Base-by-base conservation (phyloP, 768 basidiomycete genomes). In the Daedalea quercina region DNA sequence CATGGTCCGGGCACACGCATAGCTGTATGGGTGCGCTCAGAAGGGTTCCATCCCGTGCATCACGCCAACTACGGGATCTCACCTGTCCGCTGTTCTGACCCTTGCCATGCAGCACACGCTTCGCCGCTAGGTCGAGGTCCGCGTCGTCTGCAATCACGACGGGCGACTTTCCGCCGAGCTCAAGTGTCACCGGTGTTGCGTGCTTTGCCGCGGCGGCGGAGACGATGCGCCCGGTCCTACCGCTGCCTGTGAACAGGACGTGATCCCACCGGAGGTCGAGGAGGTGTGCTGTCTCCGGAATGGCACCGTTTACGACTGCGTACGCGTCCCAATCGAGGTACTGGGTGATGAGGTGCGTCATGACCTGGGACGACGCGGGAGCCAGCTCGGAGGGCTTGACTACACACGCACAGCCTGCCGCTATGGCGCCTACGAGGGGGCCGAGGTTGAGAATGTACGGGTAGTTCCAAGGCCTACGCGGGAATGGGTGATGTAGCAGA, bases 61-160 rank as follows among this genome's bases (percentile, higher is more conserved):
- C 11, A 24, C 9, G 40, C 33, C 8, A 42, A 15, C 25, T 17
- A 6, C 4, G 4, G 4, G 28, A 31, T 4, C 65, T 50, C 42
- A 73, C 79, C 74, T 87, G 86, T 9, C 87, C 87, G 1, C 79
- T 72, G 56, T 89, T 88, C 53, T 68, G 72, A 9, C 69, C 69
- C 65, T 88, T 89, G 1, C 81, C 86, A 76, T 79, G 85, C 24
- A 87, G 65, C 31, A 86, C 75, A 8, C 87, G 76, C 60, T 77
- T 79, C 2, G 85, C 87, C 0, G 80, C 76, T 28, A 83, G 54
- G 4, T 73, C 66, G 57, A 82, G 57, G 40, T 74, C 71, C 56
- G 65, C 67, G 22, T 69, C 67, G 7, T 71, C 52, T 47, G 75
- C 75, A 37, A 83, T 64, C 22, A 79, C 54, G 2, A 73, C 76